Base-by-base conservation (phyloP, 768 basidiomycete genomes). In the Tulasnella sp. region DNA sequence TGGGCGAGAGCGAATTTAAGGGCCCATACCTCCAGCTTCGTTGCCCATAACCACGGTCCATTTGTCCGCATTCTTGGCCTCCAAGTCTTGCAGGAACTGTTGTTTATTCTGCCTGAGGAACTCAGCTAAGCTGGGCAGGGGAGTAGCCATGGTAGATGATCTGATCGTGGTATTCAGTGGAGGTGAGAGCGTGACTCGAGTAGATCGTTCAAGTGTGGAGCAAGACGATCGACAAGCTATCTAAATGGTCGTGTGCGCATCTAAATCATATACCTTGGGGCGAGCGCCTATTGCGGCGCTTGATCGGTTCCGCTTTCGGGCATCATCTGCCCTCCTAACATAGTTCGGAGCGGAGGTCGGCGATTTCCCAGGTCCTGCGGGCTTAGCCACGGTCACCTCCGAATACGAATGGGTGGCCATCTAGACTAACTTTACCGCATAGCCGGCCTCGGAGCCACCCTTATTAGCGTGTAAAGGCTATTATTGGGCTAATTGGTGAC, bases 31-130 rank as follows among this genome's bases (percentile, higher is more conserved):
- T 84, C 97, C 97, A 20, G 97, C 96, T 86, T 99, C 97, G 85
- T 99, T 99, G 0, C 97, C 97, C 92, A 96, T 94, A 0, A 92
- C 93, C 8, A 98, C 88, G 0, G 91, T 93, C 97, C 96, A 99
- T 73, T 91, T 90, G 7, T 85, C 82, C 0, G 87, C 89, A 54
- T 88, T 88, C 1, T 87, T 87, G 1, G 86, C 86, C 37, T 87
- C 84, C 24, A 92, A 83, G 75, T 92, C 93, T 24, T 83, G 84
- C 31, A 96, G 85, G 83, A 94, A 98, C 37, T 84, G 86, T 37
- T 86, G 84, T 84, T 94, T 95, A 80, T 90, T 86, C 34, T 84
- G 84, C n/a, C 76, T 42, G 22, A 92, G 85, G 82, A 89, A 89
- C 9, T 84, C 83, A 3, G 87, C 85, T 44, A 90, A 83, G 16